A percentile compares a stretch with the other conserved stretches of the same genome.
Conservation (phyloP, 2,329 filamentous ascomycete genomes). For the Talaromyces sp. region DNA sequence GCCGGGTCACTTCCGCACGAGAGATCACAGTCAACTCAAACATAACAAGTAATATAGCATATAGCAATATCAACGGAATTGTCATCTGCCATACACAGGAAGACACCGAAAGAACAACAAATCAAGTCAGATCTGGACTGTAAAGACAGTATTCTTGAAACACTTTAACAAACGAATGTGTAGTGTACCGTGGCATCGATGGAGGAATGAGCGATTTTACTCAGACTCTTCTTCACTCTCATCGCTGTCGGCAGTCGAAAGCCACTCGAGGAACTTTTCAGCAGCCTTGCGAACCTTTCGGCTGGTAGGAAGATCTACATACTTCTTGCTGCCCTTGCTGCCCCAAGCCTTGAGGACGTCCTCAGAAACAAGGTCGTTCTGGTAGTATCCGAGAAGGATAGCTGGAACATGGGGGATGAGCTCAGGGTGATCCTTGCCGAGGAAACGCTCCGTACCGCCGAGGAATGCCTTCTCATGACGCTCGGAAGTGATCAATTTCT, state of each 20-base stretch:
- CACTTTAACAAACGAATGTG: conserved; percentile 8
- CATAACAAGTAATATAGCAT: conserved; percentile 4
- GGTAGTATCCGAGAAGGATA: conserved; percentile 85
- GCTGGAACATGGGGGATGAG: conserved; percentile 76
- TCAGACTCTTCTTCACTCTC: conserved; percentile 66
- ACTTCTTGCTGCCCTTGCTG: conserved; percentile 95
- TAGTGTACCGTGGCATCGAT: neutral
- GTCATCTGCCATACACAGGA: neutral
- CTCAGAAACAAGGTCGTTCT: conserved; percentile 84
- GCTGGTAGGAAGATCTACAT: conserved; percentile 82
- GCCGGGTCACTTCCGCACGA: neutral
- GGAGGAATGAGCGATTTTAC: conserved; percentile 12
- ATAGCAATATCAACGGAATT: conserved; percentile 3
- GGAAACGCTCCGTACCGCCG: conserved; percentile 89
- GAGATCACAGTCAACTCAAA: conserved; percentile 6
- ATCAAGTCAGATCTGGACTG: neutral
- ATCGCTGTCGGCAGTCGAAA: conserved; percentile 76
- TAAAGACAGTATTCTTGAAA: neutral
- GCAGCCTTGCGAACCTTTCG: conserved; percentile 95
- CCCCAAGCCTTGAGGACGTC: conserved; percentile 90
- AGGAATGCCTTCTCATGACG: conserved; percentile 94
- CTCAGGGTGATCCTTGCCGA: conserved; percentile 77
- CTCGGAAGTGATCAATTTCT: conserved; percentile 88
- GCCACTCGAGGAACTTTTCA: conserved; percentile 91
- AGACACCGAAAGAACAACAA: neutral